Evolutionary conservation across 108 stramenopile species (phyloP), one percentile per base, ranked within the genome.

Genomic region (Conticribra guillardii): DNA sequence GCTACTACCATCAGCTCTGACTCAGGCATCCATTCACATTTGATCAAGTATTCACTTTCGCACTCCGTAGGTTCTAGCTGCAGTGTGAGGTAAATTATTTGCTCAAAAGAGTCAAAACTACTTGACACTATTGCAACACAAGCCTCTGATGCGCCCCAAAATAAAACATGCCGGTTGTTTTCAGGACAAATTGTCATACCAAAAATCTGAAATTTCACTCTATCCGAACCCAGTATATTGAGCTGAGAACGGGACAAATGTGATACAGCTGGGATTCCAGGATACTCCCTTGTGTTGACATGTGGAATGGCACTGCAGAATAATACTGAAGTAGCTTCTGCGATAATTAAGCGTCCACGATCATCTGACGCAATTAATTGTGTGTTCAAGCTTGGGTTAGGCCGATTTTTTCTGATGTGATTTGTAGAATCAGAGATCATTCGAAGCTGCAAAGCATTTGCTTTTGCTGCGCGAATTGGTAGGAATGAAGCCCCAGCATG

Each of bases 61-160:
- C 82, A 79, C 45, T 89, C 87, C 14, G 80, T 41, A 4, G 80
- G 70, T 49, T 82, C 88, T 21, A 84, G 23, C 32, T 87, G 73
- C 49, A 89, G 69, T 17, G 53, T 56, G 3, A 89, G 69, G 60
- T 84, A 60, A 50, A 89, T 87, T 5, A 64, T 77, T 26, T 56
- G 60, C 21, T 87, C 87, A 18, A 87, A 73, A 16, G 78, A 71
- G 34, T 81, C 79, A 54, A 73, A 83, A 21, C 57, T 52, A n/a
- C 64, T 61, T 17, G 80, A 82, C 21, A 92, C 1, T 8, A 92
- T 60, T 26, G 68, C 63, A 17, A 88, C 73, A 45, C 79, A 82
- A 33, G 84, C 88, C 51, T 86, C 74, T 41, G 85, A 63, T 24
- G 65, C 45, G 3, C 89, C 88, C 92, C 92, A 93, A 22, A 89